Percentiles rank a stretch among this genome's conserved stretches.
phyloP scores from a whole-genome alignment of 768 basidiomycete species.

The Paxillus ammoniavirescens region DNA sequence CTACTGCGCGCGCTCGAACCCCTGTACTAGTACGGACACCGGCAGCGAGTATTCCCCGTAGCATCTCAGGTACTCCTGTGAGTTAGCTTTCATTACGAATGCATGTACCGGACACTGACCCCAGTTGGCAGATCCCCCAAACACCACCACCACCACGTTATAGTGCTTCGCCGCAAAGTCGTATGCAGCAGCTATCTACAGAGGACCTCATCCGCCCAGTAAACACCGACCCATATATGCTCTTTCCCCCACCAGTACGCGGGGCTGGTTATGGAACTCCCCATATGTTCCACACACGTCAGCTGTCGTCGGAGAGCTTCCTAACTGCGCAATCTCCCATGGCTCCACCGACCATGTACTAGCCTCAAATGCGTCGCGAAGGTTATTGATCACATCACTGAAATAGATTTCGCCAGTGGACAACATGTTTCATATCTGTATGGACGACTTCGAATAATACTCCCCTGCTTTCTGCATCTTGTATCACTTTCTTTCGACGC shows the following conservation, averaged over 20 bases:
- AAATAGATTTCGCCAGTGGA: slow-evolving; percentile 9
- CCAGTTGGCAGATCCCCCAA: slow-evolving; percentile 6
- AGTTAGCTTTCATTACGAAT: not conserved
- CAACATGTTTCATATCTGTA: slow-evolving; percentile 4
- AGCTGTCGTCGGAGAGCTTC: slow-evolving; percentile 27
- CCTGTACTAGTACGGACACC: not conserved
- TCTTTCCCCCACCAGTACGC: slow-evolving; percentile 38
- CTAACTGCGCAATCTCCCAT: slow-evolving; percentile 25
- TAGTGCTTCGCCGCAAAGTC: slow-evolving; percentile 8
- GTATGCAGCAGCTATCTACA: slow-evolving; percentile 15
- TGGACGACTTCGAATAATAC: slow-evolving; percentile 13
- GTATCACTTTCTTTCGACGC: not conserved
- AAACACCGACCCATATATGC: slow-evolving; percentile 28
- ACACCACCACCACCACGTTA: slow-evolving; percentile 16
- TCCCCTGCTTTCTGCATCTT: not conserved
- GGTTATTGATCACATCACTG: not conserved
- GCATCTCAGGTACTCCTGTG: slow-evolving; percentile 13
- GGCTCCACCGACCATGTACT: slow-evolving; percentile 19
- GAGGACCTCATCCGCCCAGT: slow-evolving; percentile 21
- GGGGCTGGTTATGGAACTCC: slow-evolving; percentile 31
- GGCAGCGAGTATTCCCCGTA: not conserved
- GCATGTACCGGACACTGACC: not conserved
- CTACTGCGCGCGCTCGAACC: not conserved
- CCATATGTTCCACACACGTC: slow-evolving; percentile 18
- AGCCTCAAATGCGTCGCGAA: slow-evolving; percentile 9